Evolutionary conservation across 768 basidiomycete species (phyloP).

Genomic region (Hirschioporus abietinus): DNA sequence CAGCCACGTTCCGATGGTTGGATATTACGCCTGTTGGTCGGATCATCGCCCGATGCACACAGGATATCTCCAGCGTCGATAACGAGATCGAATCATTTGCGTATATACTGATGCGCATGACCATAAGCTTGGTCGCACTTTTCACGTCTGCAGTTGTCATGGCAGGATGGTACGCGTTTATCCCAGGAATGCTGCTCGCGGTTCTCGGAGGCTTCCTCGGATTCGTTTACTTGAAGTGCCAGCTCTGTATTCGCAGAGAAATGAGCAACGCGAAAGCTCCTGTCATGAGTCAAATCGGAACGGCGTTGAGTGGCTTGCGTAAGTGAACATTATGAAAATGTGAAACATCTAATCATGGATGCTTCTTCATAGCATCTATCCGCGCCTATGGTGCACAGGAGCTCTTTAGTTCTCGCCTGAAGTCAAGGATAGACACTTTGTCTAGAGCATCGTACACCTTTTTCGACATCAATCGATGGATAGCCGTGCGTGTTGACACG

Average conservation of each 20-base stretch:
- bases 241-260: constrained; percentile 24
- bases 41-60: constrained; percentile 26
- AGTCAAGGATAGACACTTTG: constrained; percentile 30
- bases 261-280: constrained; percentile 21
- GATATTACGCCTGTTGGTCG: constrained; percentile 26
- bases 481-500: constrained; percentile 33
- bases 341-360: too few relatives aligned
- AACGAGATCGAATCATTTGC: not conserved
- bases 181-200: constrained; percentile 20
- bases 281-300: constrained; percentile 15
- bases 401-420: constrained; percentile 22
- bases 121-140: constrained; percentile 13
- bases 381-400: constrained; percentile 36
- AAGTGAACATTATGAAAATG: too few relatives aligned
- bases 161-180: constrained; percentile 12
- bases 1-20: constrained; percentile 44
- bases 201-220: constrained; percentile 29
- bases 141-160: not conserved
- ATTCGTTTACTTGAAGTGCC: constrained; percentile 14
- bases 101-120: constrained; percentile 10
- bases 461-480: constrained; percentile 31
- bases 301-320: constrained; percentile 16
- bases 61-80: constrained; percentile 17
- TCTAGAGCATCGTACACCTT: constrained; percentile 18
- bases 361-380: constrained; percentile 26